Conservation (phyloP, 306 rosid genomes). For the Arachis hypogaea region DNA sequence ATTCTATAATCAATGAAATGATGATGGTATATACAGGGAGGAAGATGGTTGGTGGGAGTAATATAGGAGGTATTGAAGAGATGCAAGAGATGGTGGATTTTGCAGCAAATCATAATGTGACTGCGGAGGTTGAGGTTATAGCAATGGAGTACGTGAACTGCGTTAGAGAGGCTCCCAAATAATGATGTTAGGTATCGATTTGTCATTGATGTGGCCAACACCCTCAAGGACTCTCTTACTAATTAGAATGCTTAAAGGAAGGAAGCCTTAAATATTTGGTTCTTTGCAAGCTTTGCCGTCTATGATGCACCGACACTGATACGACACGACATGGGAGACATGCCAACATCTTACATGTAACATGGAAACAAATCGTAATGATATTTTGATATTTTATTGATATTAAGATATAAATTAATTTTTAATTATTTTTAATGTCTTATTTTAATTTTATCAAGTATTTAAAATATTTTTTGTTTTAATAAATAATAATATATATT, state of each 20-base stretch:
- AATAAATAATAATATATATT: too few relatives aligned
- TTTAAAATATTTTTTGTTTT: too few relatives aligned
- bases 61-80: conserved; percentile 36
- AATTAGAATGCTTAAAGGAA: not conserved
- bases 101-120: conserved; percentile 44
- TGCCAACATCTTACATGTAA: too few relatives aligned
- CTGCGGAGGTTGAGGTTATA: conserved; percentile 42
- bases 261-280: not conserved
- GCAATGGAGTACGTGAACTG: conserved; percentile 47
- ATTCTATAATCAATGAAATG: too few relatives aligned
- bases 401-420: too few relatives aligned
- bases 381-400: too few relatives aligned
- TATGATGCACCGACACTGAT: too few relatives aligned
- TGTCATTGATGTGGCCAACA: conserved; percentile 51
- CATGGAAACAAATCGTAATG: too few relatives aligned
- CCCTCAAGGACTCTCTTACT: not conserved
- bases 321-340: too few relatives aligned
- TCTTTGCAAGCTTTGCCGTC: not conserved
- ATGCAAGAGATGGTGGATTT: conserved; percentile 48
- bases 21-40: conserved; percentile 30
- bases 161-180: conserved; percentile 42
- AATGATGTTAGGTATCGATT: conserved; percentile 48
- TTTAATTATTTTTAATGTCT: too few relatives aligned
- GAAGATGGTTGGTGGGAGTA: conserved; percentile 45
- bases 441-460: too few relatives aligned